Base-by-base conservation (phyloP, 1,284 basidiomycete species). In the Rhodotorula sp. region DNA sequence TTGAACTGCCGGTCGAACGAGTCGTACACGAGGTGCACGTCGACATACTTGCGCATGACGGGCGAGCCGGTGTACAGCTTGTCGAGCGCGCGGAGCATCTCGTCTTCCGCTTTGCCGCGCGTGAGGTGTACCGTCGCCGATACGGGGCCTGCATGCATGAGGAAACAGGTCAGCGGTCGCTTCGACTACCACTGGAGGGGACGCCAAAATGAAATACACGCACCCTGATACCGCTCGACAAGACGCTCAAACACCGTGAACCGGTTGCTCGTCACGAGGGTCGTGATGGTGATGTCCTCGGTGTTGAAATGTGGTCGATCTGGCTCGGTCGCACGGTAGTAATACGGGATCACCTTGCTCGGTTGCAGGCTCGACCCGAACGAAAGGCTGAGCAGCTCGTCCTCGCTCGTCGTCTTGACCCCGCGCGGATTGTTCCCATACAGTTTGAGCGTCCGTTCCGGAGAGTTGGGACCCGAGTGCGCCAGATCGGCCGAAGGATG, bases 11-110 rank as follows among this genome's bases (percentile, higher is more conserved):
- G 85, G 71, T 89, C 88, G 70, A 90, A 91, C 3, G 87, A 85
- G 67, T 92, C 91, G 76, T 94, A 85, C 48, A 94, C 87, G 47
- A 95, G 86, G 78, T 95, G 93, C 16, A 95, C 86, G 78, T 95
- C 93, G 56, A 93, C 91, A 71, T 87, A 88, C 43, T 80, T 82
- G 57, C 85, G 81, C 84, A 92, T 89, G 61, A 82, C 83, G 1
- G 86, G 85, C 5, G 87, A 86, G 10, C 87, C 86, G 8, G 83
- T 83, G 81, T 92, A 90, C 58, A 92, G 81, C 8, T 82, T 81
- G 76, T 88, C 86, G 52, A 92, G 84, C 10, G 86, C 84, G 61
- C 85, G 83, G 34, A 92, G 83, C 49, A 87, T 81, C 79, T 61
- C 76, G 64, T 65, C 71, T 81, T 83, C 76, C 23, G 81, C 80